Conservation (phyloP, 1,284 basidiomycete genomes). For the Puccinia hordei region DNA sequence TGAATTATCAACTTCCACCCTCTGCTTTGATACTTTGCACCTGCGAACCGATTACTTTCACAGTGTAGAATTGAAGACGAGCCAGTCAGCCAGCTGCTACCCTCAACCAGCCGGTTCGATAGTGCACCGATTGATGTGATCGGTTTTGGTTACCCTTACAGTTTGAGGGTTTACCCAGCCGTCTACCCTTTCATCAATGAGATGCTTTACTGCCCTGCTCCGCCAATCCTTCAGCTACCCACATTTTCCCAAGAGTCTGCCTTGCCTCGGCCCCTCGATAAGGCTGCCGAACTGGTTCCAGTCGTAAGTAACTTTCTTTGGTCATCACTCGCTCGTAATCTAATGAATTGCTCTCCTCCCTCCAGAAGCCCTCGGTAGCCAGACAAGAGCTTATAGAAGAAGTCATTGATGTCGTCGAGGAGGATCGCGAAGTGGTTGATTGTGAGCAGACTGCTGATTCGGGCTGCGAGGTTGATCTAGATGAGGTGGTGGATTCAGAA, state of each 20-base stretch:
- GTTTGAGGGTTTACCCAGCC: conserved; percentile 32
- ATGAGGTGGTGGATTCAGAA: not conserved
- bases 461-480: no score
- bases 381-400: conserved; percentile 10
- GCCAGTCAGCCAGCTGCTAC: not conserved
- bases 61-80: not conserved
- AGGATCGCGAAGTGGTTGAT: not conserved
- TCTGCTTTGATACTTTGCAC: no score
- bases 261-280: no score
- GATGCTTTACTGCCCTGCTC: conserved; percentile 22
- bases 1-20: not conserved
- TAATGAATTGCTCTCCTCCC: not conserved
- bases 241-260: not conserved
- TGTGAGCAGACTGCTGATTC: not conserved
- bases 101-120: not conserved
- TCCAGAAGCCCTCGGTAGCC: not conserved
- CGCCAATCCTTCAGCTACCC: not conserved
- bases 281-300: not conserved
- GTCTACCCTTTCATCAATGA: conserved; percentile 34
- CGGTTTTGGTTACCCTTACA: conserved; percentile 41
- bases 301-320: not conserved
- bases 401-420: not conserved
- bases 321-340: no score
- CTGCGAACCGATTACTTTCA: not conserved
- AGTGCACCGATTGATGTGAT: not conserved